These are phyloP conservation scores for Pichia sp. DNA, from an alignment of 1,139 yeast species.

Conservation along the genomic window DNA sequence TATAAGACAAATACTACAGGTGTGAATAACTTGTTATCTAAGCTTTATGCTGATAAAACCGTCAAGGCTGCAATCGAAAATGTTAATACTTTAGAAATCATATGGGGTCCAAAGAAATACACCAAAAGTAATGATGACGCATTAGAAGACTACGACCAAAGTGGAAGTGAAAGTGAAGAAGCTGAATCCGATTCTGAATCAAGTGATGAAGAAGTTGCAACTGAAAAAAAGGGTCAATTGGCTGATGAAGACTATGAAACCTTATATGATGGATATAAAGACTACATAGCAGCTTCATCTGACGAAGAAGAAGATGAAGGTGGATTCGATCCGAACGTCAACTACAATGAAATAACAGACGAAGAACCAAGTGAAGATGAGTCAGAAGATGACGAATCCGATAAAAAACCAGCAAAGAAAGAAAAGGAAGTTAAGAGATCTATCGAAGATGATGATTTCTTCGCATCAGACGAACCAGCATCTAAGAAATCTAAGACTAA, in stretches of 20 bases:
- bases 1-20: slow-evolving; percentile 46
- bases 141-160: slow-evolving; percentile 35
- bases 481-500: slow-evolving; percentile 16
- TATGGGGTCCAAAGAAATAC: slow-evolving; percentile 36
- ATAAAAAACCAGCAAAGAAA: slow-evolving; percentile 21
- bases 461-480: slow-evolving; percentile 33
- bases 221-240: too few species aligned
- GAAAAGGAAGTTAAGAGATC: slow-evolving; percentile 24
- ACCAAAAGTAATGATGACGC: slow-evolving; percentile 25
- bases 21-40: slow-evolving; percentile 50
- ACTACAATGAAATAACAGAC: slow-evolving; percentile 63
- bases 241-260: slow-evolving; percentile 23
- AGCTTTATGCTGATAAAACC: slow-evolving; percentile 56
- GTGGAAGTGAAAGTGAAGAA: slow-evolving; percentile 28
- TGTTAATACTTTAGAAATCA: slow-evolving; percentile 58
- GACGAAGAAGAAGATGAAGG: slow-evolving; percentile 42
- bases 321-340: slow-evolving; percentile 39
- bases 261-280: slow-evolving; percentile 47
- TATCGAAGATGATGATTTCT: slow-evolving; percentile 39
- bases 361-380: slow-evolving; percentile 39
- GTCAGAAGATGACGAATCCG: slow-evolving; percentile 12
- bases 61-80: slow-evolving; percentile 46
- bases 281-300: slow-evolving; percentile 54
- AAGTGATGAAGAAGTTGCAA: slow-evolving; percentile 13
- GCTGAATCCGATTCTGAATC: not conserved